Conservation (phyloP, 345 rosid species). For the Arabidopsis arenosa region DNA sequence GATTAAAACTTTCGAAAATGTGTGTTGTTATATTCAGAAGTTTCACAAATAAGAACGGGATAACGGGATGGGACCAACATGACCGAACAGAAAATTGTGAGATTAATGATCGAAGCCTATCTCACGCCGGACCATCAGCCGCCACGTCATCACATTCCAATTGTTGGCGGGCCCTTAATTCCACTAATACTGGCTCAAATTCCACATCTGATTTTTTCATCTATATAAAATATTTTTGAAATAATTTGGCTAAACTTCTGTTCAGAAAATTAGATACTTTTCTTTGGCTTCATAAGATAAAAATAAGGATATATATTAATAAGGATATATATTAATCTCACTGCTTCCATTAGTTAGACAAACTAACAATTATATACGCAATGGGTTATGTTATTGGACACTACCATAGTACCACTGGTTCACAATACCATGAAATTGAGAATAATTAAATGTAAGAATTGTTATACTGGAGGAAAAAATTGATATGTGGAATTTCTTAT, state of each 20-base stretch:
- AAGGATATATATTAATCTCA: not conserved
- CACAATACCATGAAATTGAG: not conserved
- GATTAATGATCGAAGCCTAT: constrained; percentile 64
- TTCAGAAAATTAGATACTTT: not conserved
- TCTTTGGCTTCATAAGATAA: not conserved
- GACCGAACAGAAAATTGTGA: constrained; percentile 43
- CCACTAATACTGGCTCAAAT: constrained; percentile 43
- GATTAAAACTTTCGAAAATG: not conserved
- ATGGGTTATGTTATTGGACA: not conserved
- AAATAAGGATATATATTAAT: not conserved
- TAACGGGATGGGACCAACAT: constrained; percentile 52
- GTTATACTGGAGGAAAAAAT: not conserved
- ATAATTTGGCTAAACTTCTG: not conserved
- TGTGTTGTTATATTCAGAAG: not conserved
- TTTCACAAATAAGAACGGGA: constrained; percentile 24
- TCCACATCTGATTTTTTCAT: not conserved
- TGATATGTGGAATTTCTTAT: not conserved
- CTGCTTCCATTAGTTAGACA: not conserved
- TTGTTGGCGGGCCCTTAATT: constrained; percentile 50
- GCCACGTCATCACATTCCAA: constrained; percentile 55
- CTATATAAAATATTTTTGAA: not conserved
- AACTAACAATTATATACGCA: not conserved
- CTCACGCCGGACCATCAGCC: constrained; percentile 77
- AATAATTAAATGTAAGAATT: not conserved
- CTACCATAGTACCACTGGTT: not conserved